Percentiles rank a stretch among this genome's conserved stretches.
Evolutionary conservation across 1,284 basidiomycete genomes (phyloP).

Genomic region (Lentinula novae-zelandiae): DNA sequence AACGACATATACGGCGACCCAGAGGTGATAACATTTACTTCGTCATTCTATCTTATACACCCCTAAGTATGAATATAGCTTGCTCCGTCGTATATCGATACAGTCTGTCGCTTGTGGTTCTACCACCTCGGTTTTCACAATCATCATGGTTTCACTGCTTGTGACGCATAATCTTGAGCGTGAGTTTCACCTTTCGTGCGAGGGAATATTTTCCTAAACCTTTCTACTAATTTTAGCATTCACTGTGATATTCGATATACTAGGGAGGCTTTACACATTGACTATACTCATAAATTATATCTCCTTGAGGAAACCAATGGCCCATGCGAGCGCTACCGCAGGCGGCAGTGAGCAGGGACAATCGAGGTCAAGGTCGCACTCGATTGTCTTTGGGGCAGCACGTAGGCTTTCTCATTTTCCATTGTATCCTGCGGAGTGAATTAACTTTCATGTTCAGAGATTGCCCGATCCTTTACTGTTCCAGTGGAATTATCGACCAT

Average conservation of each 20-base stretch:
- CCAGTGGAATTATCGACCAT: background rate
- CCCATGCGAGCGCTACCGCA: background rate
- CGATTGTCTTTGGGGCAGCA: background rate
- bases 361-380: background rate
- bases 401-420: background rate
- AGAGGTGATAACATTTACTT: background rate
- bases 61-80: background rate
- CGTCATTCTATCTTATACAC: background rate
- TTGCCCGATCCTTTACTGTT: background rate
- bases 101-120: constrained; percentile 7
- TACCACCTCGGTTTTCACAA: constrained; percentile 3
- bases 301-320: constrained; percentile 2
- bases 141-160: constrained; percentile 9
- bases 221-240: constrained; percentile 3
- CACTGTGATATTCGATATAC: constrained; percentile 4
- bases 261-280: constrained; percentile 12
- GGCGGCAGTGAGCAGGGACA: background rate
- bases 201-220: background rate
- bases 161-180: constrained; percentile 5
- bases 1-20: background rate
- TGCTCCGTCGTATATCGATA: constrained; percentile 10
- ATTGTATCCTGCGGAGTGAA: background rate
- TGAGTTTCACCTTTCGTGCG: background rate
- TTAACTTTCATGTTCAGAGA: background rate
- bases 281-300: constrained; percentile 13